Evolutionary conservation across 495 filamentous ascomycete genomes (phyloP).

Genomic region (Rhypophila decipiens): DNA sequence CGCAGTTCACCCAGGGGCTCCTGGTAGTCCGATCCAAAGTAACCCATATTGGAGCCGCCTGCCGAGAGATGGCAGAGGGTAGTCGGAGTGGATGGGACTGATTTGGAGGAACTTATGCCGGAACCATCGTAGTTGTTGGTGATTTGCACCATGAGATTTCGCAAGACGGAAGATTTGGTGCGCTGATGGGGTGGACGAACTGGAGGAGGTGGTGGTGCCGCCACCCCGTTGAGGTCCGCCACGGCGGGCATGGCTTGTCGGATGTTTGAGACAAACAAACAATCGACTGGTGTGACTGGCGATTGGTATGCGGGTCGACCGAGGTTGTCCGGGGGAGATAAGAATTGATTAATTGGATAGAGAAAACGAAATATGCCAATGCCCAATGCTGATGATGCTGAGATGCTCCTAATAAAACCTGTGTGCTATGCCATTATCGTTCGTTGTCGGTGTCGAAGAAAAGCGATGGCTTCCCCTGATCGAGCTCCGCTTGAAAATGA

Average conservation of each 20-base stretch:
- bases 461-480: too few species aligned
- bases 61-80: too few species aligned
- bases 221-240: constrained; percentile 10
- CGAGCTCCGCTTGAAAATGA: too few species aligned
- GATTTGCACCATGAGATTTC: constrained; percentile 47
- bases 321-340: neutral
- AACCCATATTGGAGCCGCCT: neutral
- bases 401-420: neutral
- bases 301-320: neutral
- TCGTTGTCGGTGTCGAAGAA: neutral
- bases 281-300: too few species aligned
- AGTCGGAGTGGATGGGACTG: constrained; percentile 14
- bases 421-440: neutral
- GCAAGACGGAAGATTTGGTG: constrained; percentile 54
- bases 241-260: constrained; percentile 10
- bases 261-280: neutral
- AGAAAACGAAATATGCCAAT: constrained; percentile 10
- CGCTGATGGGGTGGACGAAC: too few species aligned
- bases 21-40: constrained; percentile 10
- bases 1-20: constrained; percentile 45
- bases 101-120: constrained; percentile 28
- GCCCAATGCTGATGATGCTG: constrained; percentile 1
- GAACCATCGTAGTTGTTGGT: constrained; percentile 43
- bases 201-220: neutral
- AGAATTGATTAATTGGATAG: constrained; percentile 1